Evolutionary conservation across 441 rosid genomes (phyloP).

Genomic region (Omphalea diandra): DNA sequence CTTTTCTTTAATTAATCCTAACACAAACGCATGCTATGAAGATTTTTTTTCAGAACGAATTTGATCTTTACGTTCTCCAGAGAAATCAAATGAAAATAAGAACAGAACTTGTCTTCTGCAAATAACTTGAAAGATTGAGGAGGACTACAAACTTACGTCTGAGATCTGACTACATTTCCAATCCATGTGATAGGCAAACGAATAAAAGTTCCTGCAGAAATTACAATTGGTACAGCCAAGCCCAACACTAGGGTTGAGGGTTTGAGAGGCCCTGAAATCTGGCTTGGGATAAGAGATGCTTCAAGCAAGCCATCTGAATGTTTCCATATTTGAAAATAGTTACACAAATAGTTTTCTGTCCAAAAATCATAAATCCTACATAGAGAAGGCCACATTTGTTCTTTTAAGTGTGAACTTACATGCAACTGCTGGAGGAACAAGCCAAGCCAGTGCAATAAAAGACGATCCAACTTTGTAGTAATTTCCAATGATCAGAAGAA

Average conservation of each 20-base stretch:
- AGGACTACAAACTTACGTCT: conserved; percentile 50
- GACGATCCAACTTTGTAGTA: conserved; percentile 80
- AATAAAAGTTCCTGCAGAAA: conserved; percentile 72
- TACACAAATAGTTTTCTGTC: background rate
- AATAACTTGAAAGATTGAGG: background rate
- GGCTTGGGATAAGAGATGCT: conserved; percentile 84
- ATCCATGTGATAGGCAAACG: conserved; percentile 49
- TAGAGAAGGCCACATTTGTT: background rate
- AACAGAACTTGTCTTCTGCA: background rate
- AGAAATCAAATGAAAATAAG: background rate
- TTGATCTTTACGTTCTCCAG: too few species aligned
- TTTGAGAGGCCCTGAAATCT: conserved; percentile 88
- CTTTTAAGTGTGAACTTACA: conserved; percentile 60
- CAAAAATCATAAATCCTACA: background rate
- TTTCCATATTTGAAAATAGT: conserved; percentile 12
- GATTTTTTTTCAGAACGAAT: background rate
- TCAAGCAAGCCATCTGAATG: conserved; percentile 87
- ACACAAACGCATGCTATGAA: background rate
- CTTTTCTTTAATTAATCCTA: background rate
- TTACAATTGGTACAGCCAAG: conserved; percentile 65
- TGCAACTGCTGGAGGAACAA: conserved; percentile 89
- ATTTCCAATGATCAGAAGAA: conserved; percentile 66
- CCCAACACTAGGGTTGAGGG: conserved; percentile 79
- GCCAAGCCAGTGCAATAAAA: conserved; percentile 83
- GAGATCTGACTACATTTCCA: conserved; percentile 72